Base-by-base conservation (phyloP, 192 early-diverging fungal genomes). In the Dissophora globulifera region DNA sequence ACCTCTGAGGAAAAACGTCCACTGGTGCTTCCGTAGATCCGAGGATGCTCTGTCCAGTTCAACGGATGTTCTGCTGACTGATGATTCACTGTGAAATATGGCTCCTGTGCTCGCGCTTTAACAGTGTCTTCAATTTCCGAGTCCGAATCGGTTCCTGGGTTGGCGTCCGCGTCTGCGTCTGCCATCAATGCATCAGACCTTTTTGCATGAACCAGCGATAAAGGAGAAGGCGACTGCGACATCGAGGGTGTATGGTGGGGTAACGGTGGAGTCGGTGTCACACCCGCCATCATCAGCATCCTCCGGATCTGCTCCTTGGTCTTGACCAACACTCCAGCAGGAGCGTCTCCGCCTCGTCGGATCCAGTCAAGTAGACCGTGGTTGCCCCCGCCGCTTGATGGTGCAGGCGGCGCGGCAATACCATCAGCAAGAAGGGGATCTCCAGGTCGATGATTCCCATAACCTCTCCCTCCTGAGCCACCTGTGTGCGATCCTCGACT, bases 141-240 rank as follows among this genome's bases (percentile, higher is more conserved):
- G 9, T 75, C 62, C 4, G 76, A 75, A 32, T 82, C 75, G 12
- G 71, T 65, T 11, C 48, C 38, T 2, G 69, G 41, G 25, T 59
- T 54, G n/a, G 65, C 41, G 23, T 74, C 76, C 10, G 67, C 64
- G 5, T 78, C 80, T 9, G 67, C 67, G 19, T 82, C 75, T 1
- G 57, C 59, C 4, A 42, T 25, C 4, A 59, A 22, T 5, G 41
- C 3, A 1, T 6, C 38, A 6, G 19, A 2, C 16, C 16, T 6
- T 41, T 2, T n/a, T 11, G 33, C 20, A 4, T 10, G 26, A 2
- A 17, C 10, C 10, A 42, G 31, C 32, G 59, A 54, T 4, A 58
- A 31, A n/a, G 32, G 2, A 9, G 50, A 49, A 6, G 58, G 47
- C 6, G 52, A 31, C 2, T 60, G 46, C 1, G 59, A 45, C 1